These are phyloP conservation scores for Sclerotinia trifoliorum DNA, from an alignment of 2,329 filamentous ascomycete species.

Conservation along the genomic window DNA sequence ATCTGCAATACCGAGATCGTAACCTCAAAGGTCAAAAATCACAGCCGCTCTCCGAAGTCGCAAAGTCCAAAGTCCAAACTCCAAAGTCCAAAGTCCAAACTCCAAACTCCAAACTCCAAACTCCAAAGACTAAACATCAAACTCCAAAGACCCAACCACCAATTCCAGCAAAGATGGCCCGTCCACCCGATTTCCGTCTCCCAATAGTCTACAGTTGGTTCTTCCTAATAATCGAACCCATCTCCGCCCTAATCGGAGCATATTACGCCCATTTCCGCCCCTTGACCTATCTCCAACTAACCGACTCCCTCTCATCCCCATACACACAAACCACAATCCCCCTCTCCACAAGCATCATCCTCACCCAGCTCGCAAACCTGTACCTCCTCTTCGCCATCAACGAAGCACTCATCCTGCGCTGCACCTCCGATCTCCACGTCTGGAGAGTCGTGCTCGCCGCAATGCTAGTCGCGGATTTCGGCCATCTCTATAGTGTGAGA, in stretches of 20 bases:
- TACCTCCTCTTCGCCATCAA: conserved; percentile 76
- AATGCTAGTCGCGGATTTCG: conserved; percentile 72
- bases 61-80: too few species aligned
- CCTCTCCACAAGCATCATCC: conserved; percentile 61
- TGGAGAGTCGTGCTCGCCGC: conserved; percentile 68
- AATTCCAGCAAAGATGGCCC: conserved; percentile 8
- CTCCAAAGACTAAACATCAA: not conserved
- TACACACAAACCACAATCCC: conserved; percentile 44
- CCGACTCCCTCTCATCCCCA: conserved; percentile 46
- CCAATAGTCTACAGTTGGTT: conserved; percentile 66
- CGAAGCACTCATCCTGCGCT: conserved; percentile 72
- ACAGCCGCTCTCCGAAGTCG: too few species aligned
- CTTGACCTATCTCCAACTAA: conserved; percentile 61
- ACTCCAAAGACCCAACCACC: not conserved
- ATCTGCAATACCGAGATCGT: too few species aligned
- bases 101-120: not conserved
- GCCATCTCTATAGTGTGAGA: conserved; percentile 67
- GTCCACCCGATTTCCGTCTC: conserved; percentile 46
- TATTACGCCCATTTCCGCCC: conserved; percentile 53
- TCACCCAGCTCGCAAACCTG: conserved; percentile 75
- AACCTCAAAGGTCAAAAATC: too few species aligned
- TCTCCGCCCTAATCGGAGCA: conserved; percentile 53
- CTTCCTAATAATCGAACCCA: conserved; percentile 71
- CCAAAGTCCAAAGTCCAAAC: not conserved
- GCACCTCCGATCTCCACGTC: conserved; percentile 64